Evolutionary conservation across 176 grass and related monocot genomes (phyloP), one percentile per base, ranked within the genome.

Genomic region (Aegilops speltoides): DNA sequence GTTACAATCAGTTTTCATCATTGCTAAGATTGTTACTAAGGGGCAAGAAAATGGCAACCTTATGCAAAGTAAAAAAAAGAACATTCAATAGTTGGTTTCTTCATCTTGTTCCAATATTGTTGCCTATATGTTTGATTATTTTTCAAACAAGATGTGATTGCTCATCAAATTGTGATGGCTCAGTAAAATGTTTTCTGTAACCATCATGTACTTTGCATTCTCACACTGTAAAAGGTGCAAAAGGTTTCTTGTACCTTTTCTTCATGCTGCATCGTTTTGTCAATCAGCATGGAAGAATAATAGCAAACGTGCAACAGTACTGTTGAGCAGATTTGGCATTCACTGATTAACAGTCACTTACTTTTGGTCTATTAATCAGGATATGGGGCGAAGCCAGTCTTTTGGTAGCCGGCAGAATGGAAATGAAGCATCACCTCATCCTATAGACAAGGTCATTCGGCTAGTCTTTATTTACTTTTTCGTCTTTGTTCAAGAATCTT

Each of bases 381-480:
- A 96, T 86, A 76, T 91, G 38, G 89, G 81, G 80, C 79, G 33
- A 80, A 93, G 78, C 54, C 91, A 88, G n/a, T 91, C 91, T 66
- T 91, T 89, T 56, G 38, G 45, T 56, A 85, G n/a, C 74, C 37
- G 41, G 25, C 89, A 91, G 83, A 87, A 89, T 68, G 91, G 76
- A 62, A 89, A 76, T 38, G 82, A 76, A 65, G 40, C 85, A 70
- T 31, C 85, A 78, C 24, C 78, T 80, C 89, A 86, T 69, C 74
- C 78, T 79, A 20, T 79, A 36, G 92, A 93, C 64, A 89, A 94
- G 86, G 97, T 99, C 48, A 70, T 62, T 94, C 79, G 83, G 10
- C 24, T 32, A 66, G 74, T 79, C 12, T 37, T 67, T 37, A 15
- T n/a, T 68, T 76, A 19, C 20, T 70, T 45, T 23, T 52, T 40